Evolutionary conservation across 805 yeast species (phyloP).

Genomic region (Kodamaea fukazawae): DNA sequence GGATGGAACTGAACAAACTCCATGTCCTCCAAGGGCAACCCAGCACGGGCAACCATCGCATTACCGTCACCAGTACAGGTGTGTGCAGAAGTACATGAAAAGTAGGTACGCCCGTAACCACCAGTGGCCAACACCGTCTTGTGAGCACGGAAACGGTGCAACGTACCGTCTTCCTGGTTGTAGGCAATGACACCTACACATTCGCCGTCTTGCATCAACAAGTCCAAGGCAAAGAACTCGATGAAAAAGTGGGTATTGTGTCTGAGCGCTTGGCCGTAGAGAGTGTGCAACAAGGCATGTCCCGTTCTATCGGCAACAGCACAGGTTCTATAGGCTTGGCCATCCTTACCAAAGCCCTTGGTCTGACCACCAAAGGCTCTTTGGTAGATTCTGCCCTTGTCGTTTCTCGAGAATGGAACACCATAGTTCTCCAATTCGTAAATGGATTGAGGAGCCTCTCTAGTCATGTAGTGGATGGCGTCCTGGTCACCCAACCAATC

Average conservation of each 20-base stretch:
- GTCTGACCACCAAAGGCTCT: constrained; percentile 99
- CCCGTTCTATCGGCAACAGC: constrained; percentile 99
- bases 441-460: constrained; percentile 94
- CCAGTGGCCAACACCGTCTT: constrained; percentile 97
- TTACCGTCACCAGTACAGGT: constrained; percentile 99
- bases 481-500: constrained; percentile 99
- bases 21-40: constrained; percentile 94
- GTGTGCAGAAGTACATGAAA: constrained; percentile 98
- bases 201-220: constrained; percentile 91
- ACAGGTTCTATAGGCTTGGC: constrained; percentile 98
- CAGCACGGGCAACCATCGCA: constrained; percentile 98
- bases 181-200: constrained; percentile 97
- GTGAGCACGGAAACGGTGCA: constrained; percentile 97
- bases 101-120: constrained; percentile 98
- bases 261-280: constrained; percentile 94
- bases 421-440: constrained; percentile 97
- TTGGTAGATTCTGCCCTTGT: constrained; percentile 95
- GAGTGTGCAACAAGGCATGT: constrained; percentile 91
- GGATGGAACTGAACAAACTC: constrained; percentile 99
- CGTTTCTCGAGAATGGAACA: constrained; percentile 96
- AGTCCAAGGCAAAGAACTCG: constrained; percentile 94
- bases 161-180: constrained; percentile 98
- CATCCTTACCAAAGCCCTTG: constrained; percentile 94
- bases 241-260: constrained; percentile 98
- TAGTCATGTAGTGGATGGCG: constrained; percentile 98